Percentiles rank a stretch among this genome's conserved stretches.
Conservation (phyloP, 1,284 basidiomycete species). For the Phylloboletellus chloephorus region DNA sequence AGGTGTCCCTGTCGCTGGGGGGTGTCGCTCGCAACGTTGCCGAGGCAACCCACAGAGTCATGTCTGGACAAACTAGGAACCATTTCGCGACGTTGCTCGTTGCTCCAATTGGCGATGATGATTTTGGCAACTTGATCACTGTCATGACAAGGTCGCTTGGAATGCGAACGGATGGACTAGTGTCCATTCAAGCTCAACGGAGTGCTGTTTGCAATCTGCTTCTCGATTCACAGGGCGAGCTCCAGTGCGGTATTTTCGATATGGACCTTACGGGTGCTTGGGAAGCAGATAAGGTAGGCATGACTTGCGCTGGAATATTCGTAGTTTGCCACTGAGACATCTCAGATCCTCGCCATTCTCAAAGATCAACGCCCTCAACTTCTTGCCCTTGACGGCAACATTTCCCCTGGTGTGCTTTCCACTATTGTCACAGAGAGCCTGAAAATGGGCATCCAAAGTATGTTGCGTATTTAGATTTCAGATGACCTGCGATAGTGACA, state of each 20-base stretch:
- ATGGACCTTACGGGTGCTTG: constrained; percentile 72
- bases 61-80: constrained; percentile 35
- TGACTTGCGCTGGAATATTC: constrained; percentile 3
- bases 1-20: constrained; percentile 69
- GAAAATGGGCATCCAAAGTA: constrained; percentile 47
- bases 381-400: constrained; percentile 82
- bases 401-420: constrained; percentile 51
- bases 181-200: constrained; percentile 36
- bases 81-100: constrained; percentile 46
- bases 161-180: constrained; percentile 80
- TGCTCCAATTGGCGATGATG: constrained; percentile 63
- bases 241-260: constrained; percentile 86
- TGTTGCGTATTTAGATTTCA: constrained; percentile 21
- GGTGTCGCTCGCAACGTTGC: constrained; percentile 95
- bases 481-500: constrained; percentile 5
- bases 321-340: neutral
- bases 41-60: constrained; percentile 73
- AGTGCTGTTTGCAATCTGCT: constrained; percentile 86
- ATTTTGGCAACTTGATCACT: constrained; percentile 60
- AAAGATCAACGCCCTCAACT: constrained; percentile 48
- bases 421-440: constrained; percentile 49
- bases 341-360: constrained; percentile 35
- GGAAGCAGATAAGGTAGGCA: constrained; percentile 42
- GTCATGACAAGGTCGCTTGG: constrained; percentile 56
- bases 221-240: constrained; percentile 65